phyloP scores from a whole-genome alignment of 192 early-diverging fungal genomes.

The Coemansia sp. region DNA sequence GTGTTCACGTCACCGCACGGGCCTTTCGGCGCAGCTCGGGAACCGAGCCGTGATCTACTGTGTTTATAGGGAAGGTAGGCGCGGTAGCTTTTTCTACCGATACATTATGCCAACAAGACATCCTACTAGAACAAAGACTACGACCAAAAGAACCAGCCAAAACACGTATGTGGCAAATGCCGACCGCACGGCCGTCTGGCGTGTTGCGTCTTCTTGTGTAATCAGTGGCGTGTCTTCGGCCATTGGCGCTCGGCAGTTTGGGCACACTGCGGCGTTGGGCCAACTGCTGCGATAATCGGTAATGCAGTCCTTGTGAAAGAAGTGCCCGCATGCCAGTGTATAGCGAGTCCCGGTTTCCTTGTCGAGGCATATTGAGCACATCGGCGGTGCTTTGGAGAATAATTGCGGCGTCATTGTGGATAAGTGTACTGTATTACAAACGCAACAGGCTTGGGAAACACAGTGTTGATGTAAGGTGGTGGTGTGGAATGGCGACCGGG shows the following conservation, averaged over 20 bases:
- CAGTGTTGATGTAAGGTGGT: no score
- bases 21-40: no score
- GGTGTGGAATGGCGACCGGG: no score
- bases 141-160: background rate
- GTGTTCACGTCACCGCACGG: no score
- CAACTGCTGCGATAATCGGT: background rate
- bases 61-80: no score
- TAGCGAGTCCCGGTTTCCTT: background rate
- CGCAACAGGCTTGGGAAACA: no score
- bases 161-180: background rate
- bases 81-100: no score
- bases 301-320: slow-evolving; percentile 13
- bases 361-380: slow-evolving; percentile 5
- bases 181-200: background rate
- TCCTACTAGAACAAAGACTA: slow-evolving; percentile 3
- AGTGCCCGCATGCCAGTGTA: slow-evolving; percentile 7
- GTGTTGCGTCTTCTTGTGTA: background rate
- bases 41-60: no score
- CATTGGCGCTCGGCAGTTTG: slow-evolving; percentile 7
- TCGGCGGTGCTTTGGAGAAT: no score
- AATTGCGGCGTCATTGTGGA: background rate
- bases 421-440: no score
- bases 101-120: no score
- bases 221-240: slow-evolving; percentile 5
- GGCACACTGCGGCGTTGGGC: slow-evolving; percentile 3